phyloP scores from a whole-genome alignment of 2,329 filamentous ascomycete genomes.

The Lachnum nothofagi region DNA sequence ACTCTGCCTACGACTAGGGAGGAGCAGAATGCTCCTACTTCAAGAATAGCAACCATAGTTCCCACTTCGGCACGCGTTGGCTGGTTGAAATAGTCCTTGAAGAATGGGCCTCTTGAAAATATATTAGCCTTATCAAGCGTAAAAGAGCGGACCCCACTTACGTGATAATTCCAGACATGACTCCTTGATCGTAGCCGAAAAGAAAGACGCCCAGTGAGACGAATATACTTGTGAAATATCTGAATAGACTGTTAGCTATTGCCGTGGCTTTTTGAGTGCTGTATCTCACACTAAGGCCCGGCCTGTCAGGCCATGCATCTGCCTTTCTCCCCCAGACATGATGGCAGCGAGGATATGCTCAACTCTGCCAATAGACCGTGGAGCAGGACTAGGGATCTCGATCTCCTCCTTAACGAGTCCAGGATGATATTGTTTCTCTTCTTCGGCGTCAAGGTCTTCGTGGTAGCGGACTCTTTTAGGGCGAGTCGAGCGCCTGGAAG shows the following conservation, averaged over 20 bases:
- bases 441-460: conserved; percentile 36
- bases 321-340: conserved; percentile 75
- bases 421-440: conserved; percentile 37
- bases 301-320: conserved; percentile 88
- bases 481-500: conserved; percentile 41
- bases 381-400: conserved; percentile 65
- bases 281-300: conserved; percentile 76
- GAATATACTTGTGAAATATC: conserved; percentile 91
- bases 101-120: conserved; percentile 66
- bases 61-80: conserved; percentile 83
- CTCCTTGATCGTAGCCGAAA: conserved; percentile 85
- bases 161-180: conserved; percentile 76
- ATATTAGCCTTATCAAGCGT: conserved; percentile 16
- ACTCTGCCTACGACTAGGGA: conserved; percentile 81
- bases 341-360: conserved; percentile 71
- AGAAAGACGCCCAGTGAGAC: conserved; percentile 82
- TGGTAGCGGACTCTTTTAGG: conserved; percentile 69
- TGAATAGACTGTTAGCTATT: conserved; percentile 35
- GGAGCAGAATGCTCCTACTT: conserved; percentile 86
- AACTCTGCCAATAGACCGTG: conserved; percentile 57
- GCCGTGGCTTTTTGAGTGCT: not conserved
- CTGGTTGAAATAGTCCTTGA: conserved; percentile 87
- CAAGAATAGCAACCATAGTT: conserved; percentile 96
- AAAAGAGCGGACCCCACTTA: conserved; percentile 32
- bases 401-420: conserved; percentile 68